Evolutionary conservation across 768 basidiomycete genomes (phyloP).

Genomic region (Phaffia australis): DNA sequence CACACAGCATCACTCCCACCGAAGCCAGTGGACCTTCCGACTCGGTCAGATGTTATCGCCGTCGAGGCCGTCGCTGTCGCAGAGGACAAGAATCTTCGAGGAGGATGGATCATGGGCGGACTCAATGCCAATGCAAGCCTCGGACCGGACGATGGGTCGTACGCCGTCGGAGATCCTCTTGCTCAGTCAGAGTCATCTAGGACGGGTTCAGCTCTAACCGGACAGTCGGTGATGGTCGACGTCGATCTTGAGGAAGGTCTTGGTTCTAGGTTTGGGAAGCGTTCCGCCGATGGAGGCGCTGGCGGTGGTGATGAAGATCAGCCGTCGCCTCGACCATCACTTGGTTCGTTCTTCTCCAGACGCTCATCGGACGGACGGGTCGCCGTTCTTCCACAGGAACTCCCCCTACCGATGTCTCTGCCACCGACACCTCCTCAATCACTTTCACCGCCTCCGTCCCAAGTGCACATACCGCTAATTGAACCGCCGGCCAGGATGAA

Average conservation of each 20-base stretch:
- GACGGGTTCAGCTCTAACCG: not conserved
- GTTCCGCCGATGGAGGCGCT: not conserved
- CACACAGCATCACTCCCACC: slow-evolving; percentile 23
- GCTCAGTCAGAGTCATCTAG: not conserved
- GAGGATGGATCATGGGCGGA: slow-evolving; percentile 38
- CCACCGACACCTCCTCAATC: slow-evolving; percentile 18
- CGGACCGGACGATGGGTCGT: not conserved
- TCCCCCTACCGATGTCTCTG: slow-evolving; percentile 23
- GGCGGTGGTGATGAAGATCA: not conserved
- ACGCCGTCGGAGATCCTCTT: slow-evolving; percentile 5
- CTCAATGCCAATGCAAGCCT: slow-evolving; percentile 7
- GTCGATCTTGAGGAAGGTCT: slow-evolving; percentile 39
- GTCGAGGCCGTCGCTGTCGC: slow-evolving; percentile 36
- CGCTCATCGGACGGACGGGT: slow-evolving; percentile 5
- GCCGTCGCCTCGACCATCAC: slow-evolving; percentile 7
- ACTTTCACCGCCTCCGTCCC: slow-evolving; percentile 3
- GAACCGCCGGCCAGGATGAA: slow-evolving; percentile 13
- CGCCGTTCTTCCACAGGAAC: not conserved
- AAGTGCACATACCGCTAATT: not conserved
- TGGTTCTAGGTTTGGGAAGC: slow-evolving; percentile 29
- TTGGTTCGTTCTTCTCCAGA: slow-evolving; percentile 7
- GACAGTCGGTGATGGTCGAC: slow-evolving; percentile 34
- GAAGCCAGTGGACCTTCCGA: slow-evolving; percentile 36
- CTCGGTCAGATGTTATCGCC: slow-evolving; percentile 38
- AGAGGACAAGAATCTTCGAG: slow-evolving; percentile 35